Evolutionary conservation across 1,139 yeast genomes (phyloP).

Genomic region (Blastobotrys aristatus): DNA sequence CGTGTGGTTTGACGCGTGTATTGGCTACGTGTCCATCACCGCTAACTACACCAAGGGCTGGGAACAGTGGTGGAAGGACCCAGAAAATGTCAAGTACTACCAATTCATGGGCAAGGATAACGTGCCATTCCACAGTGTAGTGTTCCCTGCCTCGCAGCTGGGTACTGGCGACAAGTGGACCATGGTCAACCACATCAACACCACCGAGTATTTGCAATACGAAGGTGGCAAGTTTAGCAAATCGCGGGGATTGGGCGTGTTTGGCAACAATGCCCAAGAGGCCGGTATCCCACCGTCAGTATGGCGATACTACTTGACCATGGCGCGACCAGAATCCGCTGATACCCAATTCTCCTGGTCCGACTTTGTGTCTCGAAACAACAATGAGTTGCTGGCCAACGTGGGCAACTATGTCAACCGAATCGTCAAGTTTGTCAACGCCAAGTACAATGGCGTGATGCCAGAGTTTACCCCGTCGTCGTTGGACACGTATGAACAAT

Average conservation of each 20-base stretch:
- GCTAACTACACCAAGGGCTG: conserved; percentile 83
- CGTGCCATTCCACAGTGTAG: conserved; percentile 97
- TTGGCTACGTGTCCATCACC: conserved; percentile 93
- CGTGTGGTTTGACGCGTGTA: conserved; percentile 98
- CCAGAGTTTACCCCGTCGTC: conserved; percentile 50
- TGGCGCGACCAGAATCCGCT: conserved; percentile 90
- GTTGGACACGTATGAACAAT: conserved; percentile 44
- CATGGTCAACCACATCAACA: conserved; percentile 79
- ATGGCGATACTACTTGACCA: conserved; percentile 94
- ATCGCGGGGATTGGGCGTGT: conserved; percentile 94
- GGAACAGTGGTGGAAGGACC: conserved; percentile 91
- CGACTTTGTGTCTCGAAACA: conserved; percentile 90
- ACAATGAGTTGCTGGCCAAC: conserved; percentile 88
- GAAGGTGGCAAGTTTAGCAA: conserved; percentile 98
- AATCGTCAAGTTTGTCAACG: conserved; percentile 79
- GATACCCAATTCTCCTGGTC: conserved; percentile 98
- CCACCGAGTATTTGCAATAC: conserved; percentile 94
- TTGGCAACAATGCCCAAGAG: conserved; percentile 95
- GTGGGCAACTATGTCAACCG: conserved; percentile 96
- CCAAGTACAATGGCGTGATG: conserved; percentile 87
- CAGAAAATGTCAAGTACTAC: conserved; percentile 75
- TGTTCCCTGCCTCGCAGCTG: conserved; percentile 86
- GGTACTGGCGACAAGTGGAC: conserved; percentile 93
- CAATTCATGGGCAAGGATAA: conserved; percentile 99
- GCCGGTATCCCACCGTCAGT: conserved; percentile 88